A percentile compares a stretch with the other conserved stretches of the same genome.
phyloP scores from a whole-genome alignment of 164 flowering plant genomes.

The Buxus sempervirens region DNA sequence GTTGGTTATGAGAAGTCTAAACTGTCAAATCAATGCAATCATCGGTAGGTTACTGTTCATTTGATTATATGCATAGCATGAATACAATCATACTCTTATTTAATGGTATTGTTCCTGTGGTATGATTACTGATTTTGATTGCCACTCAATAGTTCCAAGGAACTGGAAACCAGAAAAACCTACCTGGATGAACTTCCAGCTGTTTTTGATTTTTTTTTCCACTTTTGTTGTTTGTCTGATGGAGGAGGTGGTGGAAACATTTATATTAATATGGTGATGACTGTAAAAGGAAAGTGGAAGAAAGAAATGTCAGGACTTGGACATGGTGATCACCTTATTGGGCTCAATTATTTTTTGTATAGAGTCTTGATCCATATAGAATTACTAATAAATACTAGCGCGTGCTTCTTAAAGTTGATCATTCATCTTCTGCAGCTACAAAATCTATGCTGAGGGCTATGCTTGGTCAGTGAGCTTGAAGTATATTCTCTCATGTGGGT shows the following conservation, averaged over 20 bases:
- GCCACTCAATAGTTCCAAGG: background rate
- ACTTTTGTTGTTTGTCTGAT: no score
- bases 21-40: conserved; percentile 66
- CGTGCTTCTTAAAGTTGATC: background rate
- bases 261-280: no score
- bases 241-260: no score
- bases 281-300: no score
- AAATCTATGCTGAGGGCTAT: conserved; percentile 86
- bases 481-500: conserved; percentile 79
- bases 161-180: background rate
- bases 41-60: conserved; percentile 40
- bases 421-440: conserved; percentile 50
- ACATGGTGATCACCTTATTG: background rate
- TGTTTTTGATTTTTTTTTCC: background rate
- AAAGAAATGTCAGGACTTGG: background rate
- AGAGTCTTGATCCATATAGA: background rate
- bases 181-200: background rate
- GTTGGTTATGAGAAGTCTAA: conserved; percentile 66
- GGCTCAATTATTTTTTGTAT: no score
- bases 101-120: background rate
- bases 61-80: background rate
- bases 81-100: background rate
- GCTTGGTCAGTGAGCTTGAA: conserved; percentile 97
- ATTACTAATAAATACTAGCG: background rate
- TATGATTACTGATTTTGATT: background rate